Evolutionary conservation across 495 filamentous ascomycete species (phyloP).

Genomic region (Daldinia childiae): DNA sequence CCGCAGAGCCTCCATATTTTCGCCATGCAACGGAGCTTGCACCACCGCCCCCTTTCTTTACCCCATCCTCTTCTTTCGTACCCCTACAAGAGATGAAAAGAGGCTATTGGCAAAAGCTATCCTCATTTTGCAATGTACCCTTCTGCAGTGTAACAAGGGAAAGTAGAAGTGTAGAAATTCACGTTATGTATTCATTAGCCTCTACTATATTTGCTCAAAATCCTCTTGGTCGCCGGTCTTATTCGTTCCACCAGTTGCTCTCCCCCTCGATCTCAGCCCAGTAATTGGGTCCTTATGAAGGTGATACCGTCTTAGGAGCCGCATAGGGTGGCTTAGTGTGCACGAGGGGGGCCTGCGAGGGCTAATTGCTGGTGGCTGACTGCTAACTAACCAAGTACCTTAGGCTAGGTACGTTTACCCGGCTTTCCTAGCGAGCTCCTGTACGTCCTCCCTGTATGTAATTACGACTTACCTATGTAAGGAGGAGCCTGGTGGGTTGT

Average conservation of each 20-base stretch:
- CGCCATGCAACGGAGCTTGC: not conserved
- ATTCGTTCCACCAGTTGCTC: not conserved
- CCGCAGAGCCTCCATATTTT: not conserved
- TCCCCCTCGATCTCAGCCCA: not conserved
- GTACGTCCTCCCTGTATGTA: not conserved
- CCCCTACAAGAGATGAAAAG: not conserved
- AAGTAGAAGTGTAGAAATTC: not conserved
- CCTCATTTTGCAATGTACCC: not conserved
- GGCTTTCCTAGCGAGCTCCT: not conserved
- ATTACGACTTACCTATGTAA: not conserved
- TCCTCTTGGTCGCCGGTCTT: not conserved
- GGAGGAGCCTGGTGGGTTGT: not conserved
- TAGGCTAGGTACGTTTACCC: not conserved
- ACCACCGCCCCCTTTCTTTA: not conserved
- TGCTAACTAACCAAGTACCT: not conserved
- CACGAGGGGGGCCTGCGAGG: not conserved
- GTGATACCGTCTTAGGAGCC: not conserved
- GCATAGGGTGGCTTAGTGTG: not conserved
- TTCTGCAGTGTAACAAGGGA: constrained; percentile 32
- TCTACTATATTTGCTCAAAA: constrained; percentile 6
- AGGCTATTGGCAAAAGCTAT: not conserved
- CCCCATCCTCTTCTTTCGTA: not conserved
- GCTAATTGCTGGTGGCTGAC: no score
- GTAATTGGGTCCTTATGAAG: not conserved
- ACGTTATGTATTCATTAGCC: not conserved